phyloP scores from a whole-genome alignment of 2,329 filamentous ascomycete species.

The Fusarium poae region DNA sequence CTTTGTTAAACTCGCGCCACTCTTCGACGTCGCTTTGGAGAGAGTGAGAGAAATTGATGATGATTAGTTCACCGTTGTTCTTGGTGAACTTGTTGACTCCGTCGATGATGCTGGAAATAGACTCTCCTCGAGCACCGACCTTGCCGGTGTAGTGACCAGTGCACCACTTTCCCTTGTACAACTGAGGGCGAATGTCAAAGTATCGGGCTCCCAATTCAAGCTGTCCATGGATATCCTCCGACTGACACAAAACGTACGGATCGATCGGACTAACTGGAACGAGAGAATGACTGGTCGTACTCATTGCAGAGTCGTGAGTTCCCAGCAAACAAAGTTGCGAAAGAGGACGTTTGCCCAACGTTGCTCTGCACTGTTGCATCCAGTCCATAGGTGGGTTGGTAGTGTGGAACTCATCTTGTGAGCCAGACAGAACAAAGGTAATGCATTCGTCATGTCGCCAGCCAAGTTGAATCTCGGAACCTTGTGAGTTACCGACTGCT shows the following conservation, averaged over 20 bases:
- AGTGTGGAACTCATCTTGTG: background rate
- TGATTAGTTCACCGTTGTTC: background rate
- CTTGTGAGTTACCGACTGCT: background rate
- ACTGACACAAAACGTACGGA: constrained; percentile 19
- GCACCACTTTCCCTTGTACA: constrained; percentile 11
- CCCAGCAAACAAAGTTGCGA: constrained; percentile 18
- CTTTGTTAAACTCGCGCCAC: constrained; percentile 24
- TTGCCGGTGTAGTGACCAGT: constrained; percentile 12
- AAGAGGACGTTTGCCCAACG: background rate
- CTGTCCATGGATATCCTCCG: background rate
- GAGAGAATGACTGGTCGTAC: constrained; percentile 6
- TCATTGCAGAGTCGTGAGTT: constrained; percentile 24
- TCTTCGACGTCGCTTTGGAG: constrained; percentile 7
- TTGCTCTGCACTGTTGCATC: constrained; percentile 19
- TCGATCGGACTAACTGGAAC: background rate
- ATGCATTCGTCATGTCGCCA: constrained; percentile 21
- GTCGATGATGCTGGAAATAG: background rate
- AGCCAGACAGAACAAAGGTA: constrained; percentile 16
- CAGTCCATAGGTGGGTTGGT: constrained; percentile 13
- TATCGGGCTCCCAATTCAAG: background rate
- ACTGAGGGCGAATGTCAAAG: constrained; percentile 16
- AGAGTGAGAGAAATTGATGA: constrained; percentile 21
- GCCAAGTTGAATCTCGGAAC: constrained; percentile 15
- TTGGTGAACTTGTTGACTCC: constrained; percentile 13
- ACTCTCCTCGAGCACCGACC: constrained; percentile 16